Evolutionary conservation across 2,329 filamentous ascomycete species (phyloP), one percentile per base, ranked within the genome.

Genomic region (Pseudogymnoascus verrucosus): DNA sequence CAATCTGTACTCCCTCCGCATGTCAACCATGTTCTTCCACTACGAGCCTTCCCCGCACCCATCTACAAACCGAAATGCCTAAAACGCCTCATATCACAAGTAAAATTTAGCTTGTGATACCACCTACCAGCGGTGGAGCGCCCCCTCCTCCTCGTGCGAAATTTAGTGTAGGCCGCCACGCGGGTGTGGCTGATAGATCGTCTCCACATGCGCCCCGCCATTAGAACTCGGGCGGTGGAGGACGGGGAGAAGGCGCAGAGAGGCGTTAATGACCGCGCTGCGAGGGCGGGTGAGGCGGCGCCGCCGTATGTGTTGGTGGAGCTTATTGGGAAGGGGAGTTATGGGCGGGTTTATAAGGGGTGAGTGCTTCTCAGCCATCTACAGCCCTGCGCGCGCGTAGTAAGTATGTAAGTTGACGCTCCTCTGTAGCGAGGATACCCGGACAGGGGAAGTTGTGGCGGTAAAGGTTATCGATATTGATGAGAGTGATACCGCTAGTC

Each of bases 401-500:
- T 21, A 21, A 67, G 21, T 19, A 14, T 44, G 16, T 64, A 62
- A 12, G 47, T 60, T 40, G 23, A 26, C 57, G 26, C 1, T 19
- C 14, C 14, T n/a, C 14, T n/a, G 26, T 37, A 64, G 63, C 1
- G 31, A 40, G 65, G 26, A 75, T 72, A 34, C 68, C 67, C 47
- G 68, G 73, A 60, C 71, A 71, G 67, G 67, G 62, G 67, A 75
- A 1, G 67, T 90, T 19, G 88, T 91, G 23, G 89, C 89, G 16
- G 83, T 92, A 71, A 92, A 95, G 76, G 92, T 93, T 69, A 90
- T 93, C 71, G 89, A 93, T 72, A 89, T 93, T 54, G 90, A 95
- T 71, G 88, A 89, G 70, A 84, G 85, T 68, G 90, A 93, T 74
- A 85, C 80, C 0, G 76, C 85, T 47, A 84, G 89, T 69, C 84